These are phyloP conservation scores for Ophiostoma sp. DNA, from an alignment of 2,329 filamentous ascomycete genomes.

Conservation along the genomic window DNA sequence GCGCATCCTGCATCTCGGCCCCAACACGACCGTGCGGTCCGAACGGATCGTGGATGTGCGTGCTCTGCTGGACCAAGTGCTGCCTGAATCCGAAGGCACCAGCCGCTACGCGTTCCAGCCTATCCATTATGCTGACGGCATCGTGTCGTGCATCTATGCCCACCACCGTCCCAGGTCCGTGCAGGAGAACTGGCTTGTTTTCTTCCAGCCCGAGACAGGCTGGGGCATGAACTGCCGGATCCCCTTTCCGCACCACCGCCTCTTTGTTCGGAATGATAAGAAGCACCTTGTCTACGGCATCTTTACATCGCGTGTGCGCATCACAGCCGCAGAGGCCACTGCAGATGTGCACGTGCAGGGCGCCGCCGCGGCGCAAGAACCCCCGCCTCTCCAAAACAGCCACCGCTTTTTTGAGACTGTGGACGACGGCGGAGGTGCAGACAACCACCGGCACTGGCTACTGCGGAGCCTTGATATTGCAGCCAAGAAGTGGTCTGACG, in stretches of 20 bases:
- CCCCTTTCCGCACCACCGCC: constrained; percentile 44
- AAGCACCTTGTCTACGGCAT: constrained; percentile 62
- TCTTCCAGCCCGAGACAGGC: constrained; percentile 41
- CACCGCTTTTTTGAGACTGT: not conserved
- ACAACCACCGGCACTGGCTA: constrained; percentile 48
- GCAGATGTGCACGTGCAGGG: not conserved
- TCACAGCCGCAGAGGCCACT: not conserved
- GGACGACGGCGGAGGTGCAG: not conserved
- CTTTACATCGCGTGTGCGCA: constrained; percentile 42
- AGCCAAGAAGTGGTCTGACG: constrained; percentile 37
- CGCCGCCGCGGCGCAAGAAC: not conserved
- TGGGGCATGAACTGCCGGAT: constrained; percentile 42
- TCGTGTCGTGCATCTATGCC: constrained; percentile 54
- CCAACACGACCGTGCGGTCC: constrained; percentile 34
- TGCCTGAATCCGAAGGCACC: constrained; percentile 36
- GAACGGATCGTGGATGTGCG: constrained; percentile 56
- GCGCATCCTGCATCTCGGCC: constrained; percentile 54
- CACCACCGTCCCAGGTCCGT: constrained; percentile 34
- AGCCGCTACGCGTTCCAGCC: constrained; percentile 47
- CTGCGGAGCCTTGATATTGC: constrained; percentile 50
- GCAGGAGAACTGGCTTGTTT: constrained; percentile 48
- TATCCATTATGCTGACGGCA: constrained; percentile 52
- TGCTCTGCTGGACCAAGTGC: constrained; percentile 36
- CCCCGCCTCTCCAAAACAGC: too few species aligned
- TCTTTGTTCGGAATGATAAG: constrained; percentile 63